A percentile compares a stretch with the other conserved stretches of the same genome.
Evolutionary conservation across 192 early-diverging fungal species (phyloP).

Genomic region (Coemansia sp.): DNA sequence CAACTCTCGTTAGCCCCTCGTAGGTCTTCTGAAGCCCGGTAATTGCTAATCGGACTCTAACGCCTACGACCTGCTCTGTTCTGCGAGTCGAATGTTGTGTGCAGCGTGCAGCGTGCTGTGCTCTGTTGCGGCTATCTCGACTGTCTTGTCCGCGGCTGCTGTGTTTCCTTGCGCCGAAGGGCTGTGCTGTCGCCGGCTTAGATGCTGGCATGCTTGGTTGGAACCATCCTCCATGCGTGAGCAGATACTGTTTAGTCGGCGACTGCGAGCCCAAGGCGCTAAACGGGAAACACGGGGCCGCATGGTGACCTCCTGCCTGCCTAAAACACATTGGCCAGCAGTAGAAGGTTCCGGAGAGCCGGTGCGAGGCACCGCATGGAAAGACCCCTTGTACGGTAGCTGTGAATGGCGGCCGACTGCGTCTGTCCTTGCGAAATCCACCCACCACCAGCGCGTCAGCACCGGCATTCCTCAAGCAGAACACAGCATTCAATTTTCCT

Average conservation of each 20-base stretch:
- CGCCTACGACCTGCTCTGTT: neutral
- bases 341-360: neutral
- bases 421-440: neutral
- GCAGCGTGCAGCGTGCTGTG: constrained; percentile 6
- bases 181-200: neutral
- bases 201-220: neutral
- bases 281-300: neutral
- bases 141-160: neutral
- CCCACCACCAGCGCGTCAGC: too few species aligned
- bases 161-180: neutral
- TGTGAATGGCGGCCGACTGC: constrained; percentile 1
- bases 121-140: neutral
- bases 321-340: neutral
- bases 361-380: neutral
- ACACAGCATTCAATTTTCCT: neutral
- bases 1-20: neutral
- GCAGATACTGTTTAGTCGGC: neutral
- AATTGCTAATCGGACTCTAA: neutral
- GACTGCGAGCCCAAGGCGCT: neutral
- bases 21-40: neutral
- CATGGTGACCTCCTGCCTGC: neutral
- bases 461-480: neutral
- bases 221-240: neutral
- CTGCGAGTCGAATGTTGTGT: constrained; percentile 7
- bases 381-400: neutral